These are phyloP conservation scores for Neurospora sp. DNA, from an alignment of 2,329 filamentous ascomycete species.

Conservation along the genomic window DNA sequence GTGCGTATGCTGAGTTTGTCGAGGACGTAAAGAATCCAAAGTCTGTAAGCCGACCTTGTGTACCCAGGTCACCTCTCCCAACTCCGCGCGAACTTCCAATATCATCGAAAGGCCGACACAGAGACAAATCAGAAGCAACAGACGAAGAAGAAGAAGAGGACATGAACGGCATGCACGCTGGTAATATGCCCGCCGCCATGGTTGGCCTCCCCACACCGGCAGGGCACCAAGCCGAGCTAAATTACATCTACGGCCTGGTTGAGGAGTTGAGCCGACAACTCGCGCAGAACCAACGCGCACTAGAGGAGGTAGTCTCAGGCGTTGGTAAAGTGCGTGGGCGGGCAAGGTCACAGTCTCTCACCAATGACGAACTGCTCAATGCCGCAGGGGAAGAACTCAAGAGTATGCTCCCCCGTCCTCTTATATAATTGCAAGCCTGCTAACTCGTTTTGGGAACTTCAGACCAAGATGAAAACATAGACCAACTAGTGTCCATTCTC, in stretches of 20 bases:
- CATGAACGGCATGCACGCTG: constrained; percentile 43
- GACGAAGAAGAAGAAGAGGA: constrained; percentile 4
- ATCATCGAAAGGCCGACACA: background rate
- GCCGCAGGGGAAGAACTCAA: constrained; percentile 46
- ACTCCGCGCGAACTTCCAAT: background rate
- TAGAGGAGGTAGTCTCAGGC: constrained; percentile 54
- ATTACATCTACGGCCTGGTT: constrained; percentile 58
- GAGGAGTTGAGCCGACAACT: constrained; percentile 56
- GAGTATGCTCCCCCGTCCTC: constrained; percentile 27
- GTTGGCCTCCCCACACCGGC: constrained; percentile 50
- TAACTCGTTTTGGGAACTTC: background rate
- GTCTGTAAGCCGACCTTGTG: background rate
- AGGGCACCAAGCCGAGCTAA: constrained; percentile 57
- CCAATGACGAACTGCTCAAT: constrained; percentile 49
- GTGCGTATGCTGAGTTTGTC: background rate
- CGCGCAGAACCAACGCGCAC: constrained; percentile 48
- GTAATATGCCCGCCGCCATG: constrained; percentile 34
- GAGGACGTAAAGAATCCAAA: background rate
- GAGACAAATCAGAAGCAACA: background rate
- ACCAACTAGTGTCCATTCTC: constrained; percentile 50
- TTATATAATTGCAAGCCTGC: background rate
- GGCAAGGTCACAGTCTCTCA: constrained; percentile 40
- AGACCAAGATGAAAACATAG: constrained; percentile 51
- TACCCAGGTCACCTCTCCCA: background rate
- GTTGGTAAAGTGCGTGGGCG: constrained; percentile 50